Evolutionary conservation across 2,329 filamentous ascomycete species (phyloP).

Genomic region (Sporothrix variecibatus): DNA sequence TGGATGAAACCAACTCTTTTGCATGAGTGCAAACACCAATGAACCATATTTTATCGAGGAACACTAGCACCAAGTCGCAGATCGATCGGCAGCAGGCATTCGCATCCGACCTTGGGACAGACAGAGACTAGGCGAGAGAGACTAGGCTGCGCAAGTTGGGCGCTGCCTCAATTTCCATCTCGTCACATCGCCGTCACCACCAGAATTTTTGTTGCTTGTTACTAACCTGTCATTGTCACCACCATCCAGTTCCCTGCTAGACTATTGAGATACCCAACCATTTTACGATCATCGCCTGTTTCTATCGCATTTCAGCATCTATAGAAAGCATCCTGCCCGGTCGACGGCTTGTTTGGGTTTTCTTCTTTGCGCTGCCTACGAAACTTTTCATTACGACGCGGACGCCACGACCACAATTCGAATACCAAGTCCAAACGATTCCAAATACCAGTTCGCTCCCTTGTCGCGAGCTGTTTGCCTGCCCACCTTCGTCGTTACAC

Average conservation of each 20-base stretch:
- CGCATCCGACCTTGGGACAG: not conserved
- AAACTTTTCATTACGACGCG: not conserved
- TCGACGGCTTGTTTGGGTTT: not conserved
- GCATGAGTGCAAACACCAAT: not conserved
- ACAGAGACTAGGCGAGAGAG: not conserved
- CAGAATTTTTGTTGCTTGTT: not conserved
- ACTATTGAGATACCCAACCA: conserved; percentile 26
- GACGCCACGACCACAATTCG: not conserved
- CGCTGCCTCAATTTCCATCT: not conserved
- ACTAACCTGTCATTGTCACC: not conserved
- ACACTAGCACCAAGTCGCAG: not conserved
- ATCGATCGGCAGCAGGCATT: conserved; percentile 1
- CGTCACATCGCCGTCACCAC: not conserved
- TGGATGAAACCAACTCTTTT: not conserved
- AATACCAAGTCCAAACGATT: not conserved
- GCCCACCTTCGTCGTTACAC: not conserved
- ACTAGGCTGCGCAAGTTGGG: not conserved
- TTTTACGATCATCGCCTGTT: conserved; percentile 15
- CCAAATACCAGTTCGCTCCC: not conserved
- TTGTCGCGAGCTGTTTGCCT: not conserved
- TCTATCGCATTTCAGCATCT: conserved; percentile 20
- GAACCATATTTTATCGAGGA: not conserved
- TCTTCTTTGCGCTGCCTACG: not conserved
- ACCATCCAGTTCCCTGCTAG: conserved; percentile 21
- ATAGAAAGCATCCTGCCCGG: conserved; percentile 21